A percentile compares a stretch with the other conserved stretches of the same genome.
Evolutionary conservation across 164 flowering plant genomes (phyloP).

Genomic region (Vitis vinifera): DNA sequence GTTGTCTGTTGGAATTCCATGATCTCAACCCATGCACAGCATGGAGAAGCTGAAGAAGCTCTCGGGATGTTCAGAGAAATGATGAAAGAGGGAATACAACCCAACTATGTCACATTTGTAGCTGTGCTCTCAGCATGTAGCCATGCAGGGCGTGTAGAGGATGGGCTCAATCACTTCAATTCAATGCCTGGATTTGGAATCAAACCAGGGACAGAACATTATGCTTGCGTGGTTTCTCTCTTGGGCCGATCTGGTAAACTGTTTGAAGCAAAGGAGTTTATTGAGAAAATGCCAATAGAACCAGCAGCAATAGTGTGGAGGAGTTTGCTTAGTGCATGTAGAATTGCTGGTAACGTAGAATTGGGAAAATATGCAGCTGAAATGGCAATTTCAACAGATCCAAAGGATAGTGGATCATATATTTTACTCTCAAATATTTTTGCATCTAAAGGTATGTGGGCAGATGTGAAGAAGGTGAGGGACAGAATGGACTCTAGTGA

Average conservation of each 20-base stretch:
- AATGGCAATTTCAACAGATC: conserved; percentile 52
- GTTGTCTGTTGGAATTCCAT: conserved; percentile 73
- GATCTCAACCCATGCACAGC: conserved; percentile 65
- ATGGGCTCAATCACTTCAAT: conserved; percentile 45
- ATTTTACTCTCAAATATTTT: conserved; percentile 50
- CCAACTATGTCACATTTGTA: conserved; percentile 67
- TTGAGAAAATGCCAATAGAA: conserved; percentile 58
- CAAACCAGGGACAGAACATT: conserved; percentile 70
- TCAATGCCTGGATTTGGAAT: conserved; percentile 44
- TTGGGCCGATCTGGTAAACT: conserved; percentile 64
- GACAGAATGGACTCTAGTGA: conserved; percentile 46
- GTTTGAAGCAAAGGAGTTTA: conserved; percentile 53
- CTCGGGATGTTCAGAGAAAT: conserved; percentile 46
- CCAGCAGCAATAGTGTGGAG: conserved; percentile 70
- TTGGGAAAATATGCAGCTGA: conserved; percentile 58
- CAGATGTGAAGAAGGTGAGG: conserved; percentile 54
- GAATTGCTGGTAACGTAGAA: conserved; percentile 33
- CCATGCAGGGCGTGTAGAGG: conserved; percentile 65
- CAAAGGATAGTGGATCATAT: conserved; percentile 60
- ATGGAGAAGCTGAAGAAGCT: conserved; percentile 62
- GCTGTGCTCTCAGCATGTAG: conserved; percentile 71
- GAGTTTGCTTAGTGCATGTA: conserved; percentile 57
- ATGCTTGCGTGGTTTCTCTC: conserved; percentile 66
- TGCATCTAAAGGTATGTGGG: conserved; percentile 64
- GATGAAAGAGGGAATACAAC: conserved; percentile 45